Evolutionary conservation across 2,329 filamentous ascomycete species (phyloP).

Genomic region (Fusarium napiforme): DNA sequence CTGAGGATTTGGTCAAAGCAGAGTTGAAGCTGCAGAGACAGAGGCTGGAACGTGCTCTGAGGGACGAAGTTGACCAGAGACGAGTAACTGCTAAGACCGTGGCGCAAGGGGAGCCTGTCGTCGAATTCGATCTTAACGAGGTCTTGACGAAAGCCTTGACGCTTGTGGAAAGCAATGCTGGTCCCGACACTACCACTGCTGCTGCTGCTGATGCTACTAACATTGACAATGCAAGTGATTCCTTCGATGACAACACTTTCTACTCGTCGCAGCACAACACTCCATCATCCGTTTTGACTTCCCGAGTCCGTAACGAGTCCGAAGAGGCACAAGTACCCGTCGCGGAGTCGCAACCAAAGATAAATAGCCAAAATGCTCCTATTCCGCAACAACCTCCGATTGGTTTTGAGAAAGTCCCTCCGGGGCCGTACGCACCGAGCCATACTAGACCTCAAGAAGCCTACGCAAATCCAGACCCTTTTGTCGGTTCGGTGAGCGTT

Average conservation of each 20-base stretch:
- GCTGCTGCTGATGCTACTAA: conserved; percentile 66
- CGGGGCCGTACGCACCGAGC: conserved; percentile 13
- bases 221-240: conserved; percentile 75
- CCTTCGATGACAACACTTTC: conserved; percentile 92
- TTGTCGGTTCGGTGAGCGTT: conserved; percentile 13
- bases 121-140: conserved; percentile 77
- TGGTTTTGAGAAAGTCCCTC: conserved; percentile 9
- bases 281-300: conserved; percentile 63
- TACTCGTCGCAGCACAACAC: conserved; percentile 96
- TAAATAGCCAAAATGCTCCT: conserved; percentile 18
- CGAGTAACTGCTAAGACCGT: conserved; percentile 54
- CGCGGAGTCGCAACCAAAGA: conserved; percentile 23
- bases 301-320: conserved; percentile 60
- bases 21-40: conserved; percentile 84
- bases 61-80: conserved; percentile 78
- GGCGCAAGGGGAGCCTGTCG: conserved; percentile 62
- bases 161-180: conserved; percentile 75
- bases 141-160: conserved; percentile 77
- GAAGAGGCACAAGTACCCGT: conserved; percentile 46
- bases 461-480: conserved; percentile 13
- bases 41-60: conserved; percentile 80
- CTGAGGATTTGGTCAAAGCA: conserved; percentile 83
- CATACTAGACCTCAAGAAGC: conserved; percentile 13
- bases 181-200: conserved; percentile 63
- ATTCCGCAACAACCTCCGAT: conserved; percentile 11